Evolutionary conservation across 2,329 filamentous ascomycete species (phyloP).

Genomic region (Xylaria sp.): DNA sequence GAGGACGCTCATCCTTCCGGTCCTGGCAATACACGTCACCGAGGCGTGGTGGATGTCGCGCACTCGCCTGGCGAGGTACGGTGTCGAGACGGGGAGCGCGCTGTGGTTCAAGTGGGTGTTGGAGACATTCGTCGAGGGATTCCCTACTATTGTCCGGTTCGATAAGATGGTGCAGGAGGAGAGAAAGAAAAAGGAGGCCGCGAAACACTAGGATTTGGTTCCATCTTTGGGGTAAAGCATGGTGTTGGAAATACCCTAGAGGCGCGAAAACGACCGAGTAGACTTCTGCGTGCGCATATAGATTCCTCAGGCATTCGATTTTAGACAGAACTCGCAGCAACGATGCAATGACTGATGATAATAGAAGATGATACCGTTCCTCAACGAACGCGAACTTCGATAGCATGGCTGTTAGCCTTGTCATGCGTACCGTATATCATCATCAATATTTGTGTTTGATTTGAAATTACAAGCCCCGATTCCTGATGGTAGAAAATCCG

Average conservation of each 20-base stretch:
- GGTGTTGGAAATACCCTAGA: background rate
- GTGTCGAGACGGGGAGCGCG: constrained; percentile 56
- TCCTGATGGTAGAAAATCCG: background rate
- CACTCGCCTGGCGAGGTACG: constrained; percentile 58
- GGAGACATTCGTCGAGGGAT: constrained; percentile 65
- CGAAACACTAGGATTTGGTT: constrained; percentile 50
- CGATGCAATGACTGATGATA: constrained; percentile 27
- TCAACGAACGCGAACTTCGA: background rate
- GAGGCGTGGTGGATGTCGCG: constrained; percentile 69
- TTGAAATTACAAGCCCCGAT: background rate
- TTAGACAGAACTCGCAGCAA: constrained; percentile 4
- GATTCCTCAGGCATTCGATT: background rate
- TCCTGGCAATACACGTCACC: constrained; percentile 70
- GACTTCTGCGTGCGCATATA: background rate
- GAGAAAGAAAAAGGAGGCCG: constrained; percentile 53
- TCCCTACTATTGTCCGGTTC: constrained; percentile 60
- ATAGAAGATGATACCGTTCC: background rate
- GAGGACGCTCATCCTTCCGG: constrained; percentile 64
- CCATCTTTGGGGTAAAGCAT: background rate
- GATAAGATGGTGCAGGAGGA: constrained; percentile 59
- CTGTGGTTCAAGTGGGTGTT: constrained; percentile 67
- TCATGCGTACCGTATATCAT: background rate
- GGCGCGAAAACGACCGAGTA: background rate
- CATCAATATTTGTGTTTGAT: background rate
- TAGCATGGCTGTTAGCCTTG: too few relatives aligned